phyloP scores from a whole-genome alignment of 2,329 filamentous ascomycete genomes.

The Rachicladosporium sp. region DNA sequence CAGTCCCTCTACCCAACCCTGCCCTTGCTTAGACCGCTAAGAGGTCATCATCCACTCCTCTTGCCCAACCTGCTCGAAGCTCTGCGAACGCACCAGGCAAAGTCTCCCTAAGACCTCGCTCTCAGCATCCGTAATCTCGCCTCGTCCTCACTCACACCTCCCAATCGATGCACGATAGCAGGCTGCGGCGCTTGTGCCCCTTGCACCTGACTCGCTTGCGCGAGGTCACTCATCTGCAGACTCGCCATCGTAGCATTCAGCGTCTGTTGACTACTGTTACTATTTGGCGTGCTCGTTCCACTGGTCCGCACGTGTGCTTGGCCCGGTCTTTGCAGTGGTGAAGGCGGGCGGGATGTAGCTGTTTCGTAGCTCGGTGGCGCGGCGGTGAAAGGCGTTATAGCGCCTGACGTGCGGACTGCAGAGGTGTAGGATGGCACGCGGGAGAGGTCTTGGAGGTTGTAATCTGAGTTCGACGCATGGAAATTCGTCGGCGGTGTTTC shows the following conservation, averaged over 20 bases:
- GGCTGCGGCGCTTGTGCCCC: slow-evolving; percentile 1
- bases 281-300: slow-evolving; percentile 12
- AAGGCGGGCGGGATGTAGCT: slow-evolving; percentile 31
- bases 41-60: no score
- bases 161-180: neutral
- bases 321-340: slow-evolving; percentile 14
- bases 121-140: slow-evolving; percentile 13
- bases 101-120: slow-evolving; percentile 12
- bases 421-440: slow-evolving; percentile 41
- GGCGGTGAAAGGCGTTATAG: slow-evolving; percentile 29
- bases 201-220: neutral
- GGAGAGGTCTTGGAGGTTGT: slow-evolving; percentile 35
- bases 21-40: no score
- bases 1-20: no score
- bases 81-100: neutral
- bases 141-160: slow-evolving; percentile 3
- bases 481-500: slow-evolving; percentile 14
- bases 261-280: slow-evolving; percentile 4
- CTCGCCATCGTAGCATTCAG: slow-evolving; percentile 1
- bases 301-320: slow-evolving; percentile 17
- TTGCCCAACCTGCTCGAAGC: no score
- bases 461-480: slow-evolving; percentile 13
- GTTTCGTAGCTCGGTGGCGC: slow-evolving; percentile 34
- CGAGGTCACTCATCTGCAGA: slow-evolving; percentile 2
- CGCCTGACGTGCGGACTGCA: slow-evolving; percentile 32